phyloP scores from a whole-genome alignment of 805 yeast genomes.

The Metschnikowia henanensis region DNA sequence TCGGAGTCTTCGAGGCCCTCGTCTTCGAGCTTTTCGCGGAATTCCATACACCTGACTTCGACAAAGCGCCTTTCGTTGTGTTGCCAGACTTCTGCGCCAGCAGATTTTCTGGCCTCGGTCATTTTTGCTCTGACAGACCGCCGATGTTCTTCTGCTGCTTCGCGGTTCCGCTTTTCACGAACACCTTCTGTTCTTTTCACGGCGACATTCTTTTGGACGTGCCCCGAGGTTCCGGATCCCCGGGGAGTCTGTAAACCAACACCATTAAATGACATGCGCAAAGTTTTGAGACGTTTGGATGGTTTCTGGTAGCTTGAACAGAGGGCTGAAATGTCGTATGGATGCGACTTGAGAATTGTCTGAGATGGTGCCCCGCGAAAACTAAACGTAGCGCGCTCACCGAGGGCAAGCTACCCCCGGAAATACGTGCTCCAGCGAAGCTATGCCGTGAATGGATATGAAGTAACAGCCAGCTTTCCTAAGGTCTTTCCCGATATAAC shows the following conservation, averaged over 20 bases:
- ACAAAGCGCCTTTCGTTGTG: conserved; percentile 40
- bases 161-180: conserved; percentile 28
- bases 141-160: conserved; percentile 17
- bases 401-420: conserved; percentile 1
- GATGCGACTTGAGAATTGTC: too few relatives aligned
- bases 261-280: conserved; percentile 55
- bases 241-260: conserved; percentile 56
- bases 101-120: conserved; percentile 12
- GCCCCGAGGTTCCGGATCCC: conserved; percentile 66
- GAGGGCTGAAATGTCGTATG: too few relatives aligned
- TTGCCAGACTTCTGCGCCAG: conserved; percentile 24
- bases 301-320: too few relatives aligned
- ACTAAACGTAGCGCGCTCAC: too few relatives aligned
- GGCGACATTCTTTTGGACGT: conserved; percentile 48
- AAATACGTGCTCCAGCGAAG: too few relatives aligned
- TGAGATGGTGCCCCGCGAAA: neutral
- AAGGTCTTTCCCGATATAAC: too few relatives aligned
- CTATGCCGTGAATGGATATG: too few relatives aligned
- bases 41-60: conserved; percentile 50
- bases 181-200: conserved; percentile 24
- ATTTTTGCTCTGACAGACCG: conserved; percentile 14
- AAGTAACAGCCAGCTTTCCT: too few relatives aligned
- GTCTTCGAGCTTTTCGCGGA: conserved; percentile 53
- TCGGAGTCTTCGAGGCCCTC: conserved; percentile 36
- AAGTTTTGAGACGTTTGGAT: neutral